Conservation (phyloP, 371 early-diverging fungal species). For the Polyrhizophydium stewartii region DNA sequence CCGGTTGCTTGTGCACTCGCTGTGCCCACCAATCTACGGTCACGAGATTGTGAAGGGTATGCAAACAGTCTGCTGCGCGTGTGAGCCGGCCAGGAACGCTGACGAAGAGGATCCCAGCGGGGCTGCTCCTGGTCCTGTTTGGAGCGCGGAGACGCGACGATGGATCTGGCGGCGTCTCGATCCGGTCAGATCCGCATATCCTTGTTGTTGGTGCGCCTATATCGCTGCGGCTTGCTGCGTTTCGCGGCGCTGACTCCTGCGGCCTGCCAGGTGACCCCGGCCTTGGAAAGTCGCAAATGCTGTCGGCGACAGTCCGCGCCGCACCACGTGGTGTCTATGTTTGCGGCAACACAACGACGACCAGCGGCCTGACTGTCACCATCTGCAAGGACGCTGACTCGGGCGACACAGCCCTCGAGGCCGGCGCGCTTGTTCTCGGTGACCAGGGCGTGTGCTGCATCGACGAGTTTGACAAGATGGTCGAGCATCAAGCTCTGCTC, state of each 20-base stretch:
- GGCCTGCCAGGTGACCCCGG: slow-evolving; percentile 90
- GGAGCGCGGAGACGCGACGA: slow-evolving; percentile 47
- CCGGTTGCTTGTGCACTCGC: slow-evolving; percentile 46
- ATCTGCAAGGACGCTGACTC: slow-evolving; percentile 66
- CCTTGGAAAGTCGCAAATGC: slow-evolving; percentile 97
- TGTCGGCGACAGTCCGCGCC: slow-evolving; percentile 77
- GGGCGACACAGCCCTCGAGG: slow-evolving; percentile 73
- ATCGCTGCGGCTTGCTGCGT: neutral
- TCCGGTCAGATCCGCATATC: slow-evolving; percentile 67
- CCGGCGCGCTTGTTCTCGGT: slow-evolving; percentile 96
- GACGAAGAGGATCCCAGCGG: slow-evolving; percentile 29
- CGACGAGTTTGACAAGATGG: slow-evolving; percentile 99
- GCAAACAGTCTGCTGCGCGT: neutral
- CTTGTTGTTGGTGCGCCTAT: slow-evolving; percentile 52
- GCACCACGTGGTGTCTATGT: slow-evolving; percentile 98
- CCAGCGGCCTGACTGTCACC: slow-evolving; percentile 77
- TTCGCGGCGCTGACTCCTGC: neutral
- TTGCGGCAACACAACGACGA: slow-evolving; percentile 85
- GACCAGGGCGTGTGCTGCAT: slow-evolving; percentile 99
- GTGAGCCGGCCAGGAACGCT: neutral
- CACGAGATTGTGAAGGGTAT: slow-evolving; percentile 59
- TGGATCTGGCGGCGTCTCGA: slow-evolving; percentile 25
- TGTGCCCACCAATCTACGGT: slow-evolving; percentile 66
- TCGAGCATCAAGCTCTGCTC: slow-evolving; percentile 90
- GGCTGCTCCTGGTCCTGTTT: slow-evolving; percentile 62